Percentiles rank a stretch among this genome's conserved stretches.
These are phyloP conservation scores for Nicotiana attenuata DNA, from an alignment of 257 asterid genomes.

Conservation along the genomic window DNA sequence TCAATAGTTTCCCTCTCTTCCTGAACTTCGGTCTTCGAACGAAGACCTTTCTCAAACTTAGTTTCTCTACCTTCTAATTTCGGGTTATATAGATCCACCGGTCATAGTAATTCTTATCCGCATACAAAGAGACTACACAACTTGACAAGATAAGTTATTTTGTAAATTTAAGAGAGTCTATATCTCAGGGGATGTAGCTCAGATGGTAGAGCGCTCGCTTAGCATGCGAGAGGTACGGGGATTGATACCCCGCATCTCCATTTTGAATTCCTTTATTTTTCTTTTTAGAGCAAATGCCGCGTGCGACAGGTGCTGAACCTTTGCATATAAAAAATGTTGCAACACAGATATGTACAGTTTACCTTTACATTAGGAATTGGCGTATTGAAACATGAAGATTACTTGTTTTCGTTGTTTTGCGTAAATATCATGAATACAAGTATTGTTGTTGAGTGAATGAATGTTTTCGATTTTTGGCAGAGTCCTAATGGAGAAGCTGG, in stretches of 20 bases:
- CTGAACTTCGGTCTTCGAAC: too few species aligned
- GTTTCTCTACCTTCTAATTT: too few species aligned
- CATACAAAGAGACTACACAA: neutral
- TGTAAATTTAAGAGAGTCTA: neutral
- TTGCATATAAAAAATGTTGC: neutral
- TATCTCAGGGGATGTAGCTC: constrained; percentile 43
- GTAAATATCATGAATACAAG: too few species aligned
- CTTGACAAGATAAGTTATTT: too few species aligned
- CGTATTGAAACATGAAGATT: neutral
- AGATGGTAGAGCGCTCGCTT: constrained; percentile 57
- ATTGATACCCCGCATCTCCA: constrained; percentile 50
- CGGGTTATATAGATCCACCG: too few species aligned
- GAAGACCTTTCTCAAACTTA: too few species aligned
- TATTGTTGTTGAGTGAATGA: neutral
- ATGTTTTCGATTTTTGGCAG: neutral
- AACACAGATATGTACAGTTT: neutral
- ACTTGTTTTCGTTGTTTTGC: neutral
- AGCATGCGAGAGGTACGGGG: constrained; percentile 46
- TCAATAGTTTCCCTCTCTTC: too few species aligned
- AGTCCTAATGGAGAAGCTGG: constrained; percentile 12
- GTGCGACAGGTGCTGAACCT: neutral
- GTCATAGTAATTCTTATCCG: too few species aligned
- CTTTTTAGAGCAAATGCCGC: neutral
- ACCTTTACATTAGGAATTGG: too few species aligned
- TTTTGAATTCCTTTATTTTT: neutral